phyloP scores from a whole-genome alignment of 1,139 yeast species.

The Starmera stellimalicola region DNA sequence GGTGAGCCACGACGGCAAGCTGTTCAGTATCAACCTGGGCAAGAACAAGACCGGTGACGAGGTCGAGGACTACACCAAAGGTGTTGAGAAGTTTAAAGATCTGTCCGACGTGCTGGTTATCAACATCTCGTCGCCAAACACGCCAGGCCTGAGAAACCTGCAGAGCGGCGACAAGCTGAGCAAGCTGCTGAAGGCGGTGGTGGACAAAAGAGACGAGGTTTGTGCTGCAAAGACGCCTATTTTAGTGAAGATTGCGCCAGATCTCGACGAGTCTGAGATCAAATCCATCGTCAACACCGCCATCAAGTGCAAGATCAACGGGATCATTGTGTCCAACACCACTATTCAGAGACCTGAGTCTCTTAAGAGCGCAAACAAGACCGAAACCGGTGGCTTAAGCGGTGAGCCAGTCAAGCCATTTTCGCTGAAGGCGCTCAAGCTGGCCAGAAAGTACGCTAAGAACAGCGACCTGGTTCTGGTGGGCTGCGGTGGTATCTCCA shows the following conservation, averaged over 20 bases:
- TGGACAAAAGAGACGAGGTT: conserved; percentile 44
- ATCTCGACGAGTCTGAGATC: conserved; percentile 72
- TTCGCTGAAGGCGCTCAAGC: conserved; percentile 59
- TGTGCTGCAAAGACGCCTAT: conserved; percentile 54
- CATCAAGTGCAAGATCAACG: conserved; percentile 70
- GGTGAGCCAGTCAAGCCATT: conserved; percentile 87
- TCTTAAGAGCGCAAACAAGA: conserved; percentile 37
- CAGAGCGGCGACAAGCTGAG: conserved; percentile 73
- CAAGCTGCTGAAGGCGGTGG: conserved; percentile 54
- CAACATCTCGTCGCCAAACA: conserved; percentile 94
- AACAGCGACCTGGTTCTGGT: conserved; percentile 59
- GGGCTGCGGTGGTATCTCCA: conserved; percentile 91
- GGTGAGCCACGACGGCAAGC: conserved; percentile 39
- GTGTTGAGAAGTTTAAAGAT: conserved; percentile 73
- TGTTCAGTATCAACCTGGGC: conserved; percentile 80
- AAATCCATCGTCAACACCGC: conserved; percentile 80
- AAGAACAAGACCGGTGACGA: conserved; percentile 91
- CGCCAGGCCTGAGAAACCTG: conserved; percentile 86
- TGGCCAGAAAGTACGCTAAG: conserved; percentile 68
- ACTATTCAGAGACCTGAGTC: conserved; percentile 70
- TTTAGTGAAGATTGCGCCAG: conserved; percentile 90
- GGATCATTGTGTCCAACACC: conserved; percentile 87
- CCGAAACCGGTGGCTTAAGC: conserved; percentile 80
- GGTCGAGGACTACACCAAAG: conserved; percentile 72
- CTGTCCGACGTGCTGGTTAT: conserved; percentile 84